Percentiles rank a stretch among this genome's conserved stretches.
Conservation (phyloP, 2,329 filamentous ascomycete species). For the Cladosporium halotolerans region DNA sequence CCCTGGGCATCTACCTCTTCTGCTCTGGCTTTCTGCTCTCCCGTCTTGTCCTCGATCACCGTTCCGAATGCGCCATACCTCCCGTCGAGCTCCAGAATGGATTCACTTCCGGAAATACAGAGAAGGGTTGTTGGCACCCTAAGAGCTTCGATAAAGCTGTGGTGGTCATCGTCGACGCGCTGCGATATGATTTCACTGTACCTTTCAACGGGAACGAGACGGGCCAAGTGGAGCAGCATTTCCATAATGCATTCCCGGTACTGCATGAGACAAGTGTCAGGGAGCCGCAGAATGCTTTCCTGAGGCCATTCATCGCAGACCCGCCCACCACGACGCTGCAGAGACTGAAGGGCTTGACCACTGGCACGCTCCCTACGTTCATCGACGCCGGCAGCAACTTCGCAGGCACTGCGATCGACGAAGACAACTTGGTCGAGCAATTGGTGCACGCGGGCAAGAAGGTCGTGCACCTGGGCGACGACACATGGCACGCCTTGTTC, state of each 20-base stretch:
- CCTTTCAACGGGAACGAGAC: constrained; percentile 55
- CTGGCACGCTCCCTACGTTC: constrained; percentile 90
- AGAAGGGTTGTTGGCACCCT: constrained; percentile 87
- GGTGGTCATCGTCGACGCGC: constrained; percentile 82
- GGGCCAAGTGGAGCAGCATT: constrained; percentile 52
- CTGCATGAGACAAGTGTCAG: constrained; percentile 74
- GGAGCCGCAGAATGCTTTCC: constrained; percentile 73
- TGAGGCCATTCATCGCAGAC: constrained; percentile 93
- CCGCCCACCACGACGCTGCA: constrained; percentile 92
- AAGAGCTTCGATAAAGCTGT: constrained; percentile 90
- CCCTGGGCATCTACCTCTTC: constrained; percentile 80
- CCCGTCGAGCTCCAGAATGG: constrained; percentile 50
- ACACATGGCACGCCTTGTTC: constrained; percentile 93
- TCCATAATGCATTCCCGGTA: constrained; percentile 82
- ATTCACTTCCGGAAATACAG: constrained; percentile 32
- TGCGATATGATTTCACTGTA: constrained; percentile 94
- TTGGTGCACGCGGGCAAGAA: constrained; percentile 61
- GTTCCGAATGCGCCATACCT: constrained; percentile 67
- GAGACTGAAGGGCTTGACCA: constrained; percentile 86
- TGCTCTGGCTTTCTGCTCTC: constrained; percentile 92
- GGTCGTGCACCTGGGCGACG: constrained; percentile 91
- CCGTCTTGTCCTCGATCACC: constrained; percentile 70
- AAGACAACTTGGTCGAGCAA: constrained; percentile 71
- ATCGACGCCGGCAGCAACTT: constrained; percentile 93
- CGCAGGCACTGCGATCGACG: constrained; percentile 88